Conservation (phyloP, 257 asterid species). For the Nicotiana knightiana region DNA sequence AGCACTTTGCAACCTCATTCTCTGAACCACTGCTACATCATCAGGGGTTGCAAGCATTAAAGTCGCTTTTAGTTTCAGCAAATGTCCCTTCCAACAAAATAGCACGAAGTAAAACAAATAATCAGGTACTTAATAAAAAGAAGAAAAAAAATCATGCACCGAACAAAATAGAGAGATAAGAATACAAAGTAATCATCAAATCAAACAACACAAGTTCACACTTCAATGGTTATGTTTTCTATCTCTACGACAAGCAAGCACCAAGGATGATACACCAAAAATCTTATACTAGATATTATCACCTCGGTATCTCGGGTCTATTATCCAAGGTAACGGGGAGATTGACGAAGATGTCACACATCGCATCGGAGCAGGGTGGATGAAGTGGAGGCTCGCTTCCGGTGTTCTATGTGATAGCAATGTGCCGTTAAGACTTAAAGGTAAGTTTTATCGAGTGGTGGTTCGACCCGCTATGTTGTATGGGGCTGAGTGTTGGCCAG, state of each 20-base stretch:
- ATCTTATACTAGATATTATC: neutral
- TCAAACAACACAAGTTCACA: neutral
- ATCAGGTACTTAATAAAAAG: neutral
- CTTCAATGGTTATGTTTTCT: neutral
- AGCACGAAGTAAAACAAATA: constrained; percentile 7
- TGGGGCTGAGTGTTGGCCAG: too few species aligned
- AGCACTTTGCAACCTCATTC: constrained; percentile 71
- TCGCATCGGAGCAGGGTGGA: too few species aligned
- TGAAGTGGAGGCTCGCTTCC: too few species aligned
- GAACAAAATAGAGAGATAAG: neutral
- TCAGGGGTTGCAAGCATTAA: constrained; percentile 89
- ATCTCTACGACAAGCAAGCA: neutral
- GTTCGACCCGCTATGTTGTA: too few species aligned
- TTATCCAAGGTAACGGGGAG: too few species aligned
- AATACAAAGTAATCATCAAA: neutral
- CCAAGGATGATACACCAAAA: neutral
- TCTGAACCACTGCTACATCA: constrained; percentile 80
- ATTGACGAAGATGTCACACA: too few species aligned
- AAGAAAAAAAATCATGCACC: neutral
- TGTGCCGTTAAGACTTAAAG: too few species aligned
- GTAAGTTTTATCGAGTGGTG: too few species aligned
- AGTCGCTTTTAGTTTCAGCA: constrained; percentile 87
- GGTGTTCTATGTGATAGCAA: too few species aligned
- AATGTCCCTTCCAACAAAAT: constrained; percentile 61
- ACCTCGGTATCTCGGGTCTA: neutral